Percentiles rank a stretch among this genome's conserved stretches.
Conservation (phyloP, 495 filamentous ascomycete genomes). For the Xylaria bambusicola region DNA sequence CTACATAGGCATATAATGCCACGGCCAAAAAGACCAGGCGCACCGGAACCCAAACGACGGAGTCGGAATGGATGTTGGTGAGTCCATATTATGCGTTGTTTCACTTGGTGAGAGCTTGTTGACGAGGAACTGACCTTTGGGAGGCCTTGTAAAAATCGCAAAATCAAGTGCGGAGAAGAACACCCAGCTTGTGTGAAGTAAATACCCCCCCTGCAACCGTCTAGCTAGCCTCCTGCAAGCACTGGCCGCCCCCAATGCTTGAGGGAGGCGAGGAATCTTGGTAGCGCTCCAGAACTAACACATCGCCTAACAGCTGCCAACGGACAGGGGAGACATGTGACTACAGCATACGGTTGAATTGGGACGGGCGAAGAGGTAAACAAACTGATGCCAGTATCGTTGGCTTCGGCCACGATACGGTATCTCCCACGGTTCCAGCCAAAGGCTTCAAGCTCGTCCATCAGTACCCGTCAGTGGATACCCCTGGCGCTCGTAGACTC, state of each 20-base stretch:
- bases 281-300: conserved; percentile 20
- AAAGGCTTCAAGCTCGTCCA: conserved; percentile 47
- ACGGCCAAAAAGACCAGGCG: conserved; percentile 65
- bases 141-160: conserved; percentile 83
- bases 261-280: neutral
- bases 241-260: neutral
- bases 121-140: conserved; percentile 11
- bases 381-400: conserved; percentile 37
- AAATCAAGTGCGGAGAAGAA: conserved; percentile 87
- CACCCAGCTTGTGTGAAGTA: conserved; percentile 73
- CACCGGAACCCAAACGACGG: conserved; percentile 67
- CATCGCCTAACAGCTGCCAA: conserved; percentile 52
- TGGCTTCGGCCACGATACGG: conserved; percentile 39
- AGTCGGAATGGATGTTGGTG: conserved; percentile 88
- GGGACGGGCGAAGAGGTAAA: conserved; percentile 69
- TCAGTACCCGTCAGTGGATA: conserved; percentile 41
- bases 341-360: conserved; percentile 83
- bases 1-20: conserved; percentile 54
- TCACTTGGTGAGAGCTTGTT: neutral
- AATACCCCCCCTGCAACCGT: conserved; percentile 16
- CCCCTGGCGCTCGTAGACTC: conserved; percentile 39
- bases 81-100: conserved; percentile 33
- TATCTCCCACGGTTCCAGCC: conserved; percentile 43
- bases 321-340: conserved; percentile 78
- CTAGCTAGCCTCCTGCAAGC: neutral